phyloP scores from a whole-genome alignment of 345 rosid species.

The Limnanthes douglasii region DNA sequence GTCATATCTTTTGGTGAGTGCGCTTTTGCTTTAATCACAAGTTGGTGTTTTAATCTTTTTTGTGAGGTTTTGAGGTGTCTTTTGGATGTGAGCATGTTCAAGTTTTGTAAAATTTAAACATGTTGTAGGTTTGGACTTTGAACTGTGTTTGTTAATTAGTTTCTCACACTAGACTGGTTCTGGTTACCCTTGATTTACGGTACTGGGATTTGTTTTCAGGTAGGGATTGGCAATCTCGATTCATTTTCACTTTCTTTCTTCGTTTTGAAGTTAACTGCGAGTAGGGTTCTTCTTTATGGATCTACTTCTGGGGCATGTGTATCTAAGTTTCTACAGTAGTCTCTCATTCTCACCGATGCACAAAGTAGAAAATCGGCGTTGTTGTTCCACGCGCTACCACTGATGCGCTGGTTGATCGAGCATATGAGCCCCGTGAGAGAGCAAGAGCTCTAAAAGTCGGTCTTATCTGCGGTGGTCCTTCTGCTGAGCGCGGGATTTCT shows the following conservation, averaged over 20 bases:
- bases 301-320: conserved; percentile 21
- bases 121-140: conserved; percentile 6
- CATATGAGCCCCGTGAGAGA: too few relatives aligned
- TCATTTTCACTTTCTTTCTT: conserved; percentile 22
- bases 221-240: conserved; percentile 19
- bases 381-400: too few relatives aligned
- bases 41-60: conserved; percentile 18
- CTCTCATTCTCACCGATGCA: too few relatives aligned
- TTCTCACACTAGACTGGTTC: conserved; percentile 20
- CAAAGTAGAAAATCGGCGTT: too few relatives aligned
- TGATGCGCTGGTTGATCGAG: too few relatives aligned
- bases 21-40: conserved; percentile 19
- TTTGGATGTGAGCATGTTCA: conserved; percentile 20
- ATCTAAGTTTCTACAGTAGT: conserved; percentile 18
- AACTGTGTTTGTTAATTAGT: conserved; percentile 14
- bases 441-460: too few relatives aligned
- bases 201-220: conserved; percentile 45
- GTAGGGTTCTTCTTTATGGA: too few relatives aligned
- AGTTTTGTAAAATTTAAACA: conserved; percentile 11
- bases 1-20: neutral
- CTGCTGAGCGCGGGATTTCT: too few relatives aligned
- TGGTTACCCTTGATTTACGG: too few relatives aligned
- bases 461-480: too few relatives aligned
- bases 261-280: conserved; percentile 23
- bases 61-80: conserved; percentile 12